Evolutionary conservation across 2,329 filamentous ascomycete species (phyloP).

Genomic region (Neofusicoccum laricinum): DNA sequence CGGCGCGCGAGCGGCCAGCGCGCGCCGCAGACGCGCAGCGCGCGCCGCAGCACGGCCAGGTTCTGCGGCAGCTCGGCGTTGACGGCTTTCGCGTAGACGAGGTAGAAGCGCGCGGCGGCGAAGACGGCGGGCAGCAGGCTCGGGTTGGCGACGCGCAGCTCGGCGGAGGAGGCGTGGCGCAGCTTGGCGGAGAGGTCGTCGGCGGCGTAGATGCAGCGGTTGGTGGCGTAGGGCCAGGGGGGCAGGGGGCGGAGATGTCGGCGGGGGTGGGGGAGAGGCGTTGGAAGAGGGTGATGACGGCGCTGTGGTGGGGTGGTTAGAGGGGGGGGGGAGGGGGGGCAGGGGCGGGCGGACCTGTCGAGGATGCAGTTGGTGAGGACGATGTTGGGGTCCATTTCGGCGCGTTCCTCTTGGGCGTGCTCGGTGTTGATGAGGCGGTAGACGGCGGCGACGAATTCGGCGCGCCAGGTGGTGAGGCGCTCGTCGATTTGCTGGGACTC

Average conservation of each 20-base stretch:
- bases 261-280: slow-evolving; percentile 21
- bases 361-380: slow-evolving; percentile 25
- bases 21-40: slow-evolving; percentile 25
- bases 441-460: slow-evolving; percentile 23
- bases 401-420: slow-evolving; percentile 18
- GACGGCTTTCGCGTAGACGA: slow-evolving; percentile 26
- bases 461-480: slow-evolving; percentile 24
- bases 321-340: not conserved
- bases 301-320: slow-evolving; percentile 14
- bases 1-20: slow-evolving; percentile 26
- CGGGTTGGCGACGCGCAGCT: slow-evolving; percentile 24
- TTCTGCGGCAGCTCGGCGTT: slow-evolving; percentile 21
- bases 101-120: slow-evolving; percentile 25
- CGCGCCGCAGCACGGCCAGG: slow-evolving; percentile 23
- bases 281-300: slow-evolving; percentile 26
- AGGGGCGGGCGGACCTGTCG: slow-evolving; percentile 19
- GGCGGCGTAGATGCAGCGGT: slow-evolving; percentile 27
- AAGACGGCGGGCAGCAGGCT: slow-evolving; percentile 25
- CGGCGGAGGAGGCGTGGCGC: slow-evolving; percentile 21
- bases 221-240: slow-evolving; percentile 28
- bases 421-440: slow-evolving; percentile 19
- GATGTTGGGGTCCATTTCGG: slow-evolving; percentile 25
- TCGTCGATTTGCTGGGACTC: slow-evolving; percentile 27
- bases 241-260: slow-evolving; percentile 22
- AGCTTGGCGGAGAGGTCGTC: slow-evolving; percentile 25